Evolutionary conservation across 129 eudicot genomes (phyloP), one percentile per base, ranked within the genome.

Genomic region (Saussurea involucrata): DNA sequence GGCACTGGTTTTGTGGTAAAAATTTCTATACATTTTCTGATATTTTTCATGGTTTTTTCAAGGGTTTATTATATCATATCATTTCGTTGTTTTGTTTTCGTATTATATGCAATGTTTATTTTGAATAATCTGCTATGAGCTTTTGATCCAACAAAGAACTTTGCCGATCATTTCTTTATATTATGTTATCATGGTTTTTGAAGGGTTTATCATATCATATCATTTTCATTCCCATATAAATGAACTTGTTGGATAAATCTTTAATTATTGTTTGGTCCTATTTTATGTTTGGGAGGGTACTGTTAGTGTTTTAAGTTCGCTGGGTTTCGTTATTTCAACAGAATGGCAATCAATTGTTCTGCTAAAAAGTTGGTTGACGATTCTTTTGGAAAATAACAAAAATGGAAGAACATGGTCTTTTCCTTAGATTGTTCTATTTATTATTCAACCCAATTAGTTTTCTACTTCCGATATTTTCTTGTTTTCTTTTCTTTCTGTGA

Each of bases 1-100:
- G 92, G 3, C 92, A 88, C 72, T 88, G 92, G 92, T 88, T 88
- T 85, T 88, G 92, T 66, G 85, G 92, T 85, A 79, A 66, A 13
- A 1, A 8, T 18, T 58, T 55, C 33, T 40, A 17, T 11, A 10
- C 24, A 37, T 20, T 76, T 46, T 82, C 24, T 49, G 15, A 20
- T 73, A 13, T 58, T 15, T 10, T n/a, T 60, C 20, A 61, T 79
- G 27, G 71, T 80, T 66, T 80, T 80, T 66, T 80, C 46, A 15
- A 73, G 75, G 74, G 68, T 33, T 80, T 73, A 65, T 53, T 4
- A 70, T 71, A 70, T 71, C 63, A 21, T 17, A 63, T 40, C 18
- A 5, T 42, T 71, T 72, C 31, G 10, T 7, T 25, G 42, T 32
- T 78, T 13, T 75, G 9, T 6, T 44, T 31, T n/a, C 28, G 4